phyloP scores from a whole-genome alignment of 768 basidiomycete species.

The Termitomyces sp. region DNA sequence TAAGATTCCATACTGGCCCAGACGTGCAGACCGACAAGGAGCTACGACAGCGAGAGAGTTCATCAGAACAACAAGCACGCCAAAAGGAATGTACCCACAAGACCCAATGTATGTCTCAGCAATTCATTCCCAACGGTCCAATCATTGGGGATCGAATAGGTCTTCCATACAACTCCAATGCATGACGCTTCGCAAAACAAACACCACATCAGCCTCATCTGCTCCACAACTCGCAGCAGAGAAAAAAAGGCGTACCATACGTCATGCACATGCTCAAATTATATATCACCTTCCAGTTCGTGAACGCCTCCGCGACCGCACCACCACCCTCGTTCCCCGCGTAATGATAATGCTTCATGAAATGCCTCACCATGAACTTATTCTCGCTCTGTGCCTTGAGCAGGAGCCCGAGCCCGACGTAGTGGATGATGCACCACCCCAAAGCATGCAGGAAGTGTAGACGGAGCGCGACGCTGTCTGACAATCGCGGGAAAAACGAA shows the following conservation, averaged over 20 bases:
- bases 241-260: constrained; percentile 53
- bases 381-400: constrained; percentile 78
- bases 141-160: constrained; percentile 72
- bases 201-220: neutral
- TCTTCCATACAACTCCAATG: constrained; percentile 82
- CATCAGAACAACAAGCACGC: constrained; percentile 2
- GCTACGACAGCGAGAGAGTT: constrained; percentile 31
- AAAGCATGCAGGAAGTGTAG: constrained; percentile 82
- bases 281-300: constrained; percentile 92
- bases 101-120: constrained; percentile 82
- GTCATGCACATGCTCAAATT: constrained; percentile 95
- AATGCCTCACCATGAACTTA: constrained; percentile 92
- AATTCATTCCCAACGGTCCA: constrained; percentile 89
- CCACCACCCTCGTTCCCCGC: constrained; percentile 61
- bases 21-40: constrained; percentile 79
- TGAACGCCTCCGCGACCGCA: constrained; percentile 90
- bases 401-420: constrained; percentile 79
- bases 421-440: constrained; percentile 83
- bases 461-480: constrained; percentile 41
- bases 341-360: constrained; percentile 92
- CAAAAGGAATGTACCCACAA: constrained; percentile 42
- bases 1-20: constrained; percentile 91
- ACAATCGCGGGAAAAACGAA: constrained; percentile 52
- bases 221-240: neutral
- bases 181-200: constrained; percentile 60